Base-by-base conservation (phyloP, 2,329 filamentous ascomycete species). In the Cercospora canescens region DNA sequence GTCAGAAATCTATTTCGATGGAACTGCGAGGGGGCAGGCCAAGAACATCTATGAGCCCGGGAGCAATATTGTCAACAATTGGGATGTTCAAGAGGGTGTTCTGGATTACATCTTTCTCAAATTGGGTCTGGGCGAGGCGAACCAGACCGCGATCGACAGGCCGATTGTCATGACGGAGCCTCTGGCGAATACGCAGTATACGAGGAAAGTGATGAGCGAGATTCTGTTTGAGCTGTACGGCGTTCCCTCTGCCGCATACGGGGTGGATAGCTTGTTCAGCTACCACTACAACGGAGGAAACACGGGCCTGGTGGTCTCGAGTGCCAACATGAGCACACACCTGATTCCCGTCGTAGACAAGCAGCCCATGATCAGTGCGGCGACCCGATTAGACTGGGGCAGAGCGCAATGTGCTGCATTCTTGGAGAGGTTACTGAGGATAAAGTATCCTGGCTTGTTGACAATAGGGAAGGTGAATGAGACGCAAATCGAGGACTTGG, bases 131-230 rank as follows among this genome's bases (percentile, higher is more conserved):
- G 60, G 60, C 3, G 93, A 96, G 70, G 93, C 96, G 70, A 88
- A 88, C 16, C 83, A 84, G 4, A 87, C 90, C 57, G 92, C 92
- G 8, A 84, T 86, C 26, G 93, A 94, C 73, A 84, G 93, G 73
- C 94, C 94, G 1, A 87, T 99, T 67, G 90, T 99, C 72, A 93
- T 99, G 89, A 99, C 95, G 0, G 95, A 99, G 80, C 90, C 95
- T 0, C 89, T 98, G 65, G 95, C 94, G 30, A 98, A 98, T 78
- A 79, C 97, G 67, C 88, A 88, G 12, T 99, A 99, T 76, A 90
- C 93, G 55, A 85, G 94, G 71, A 94, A 71, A 62, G 72, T 75
- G 72, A 98, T 98, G 94, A 96, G 92, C 50, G 95, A 99, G 76
- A 94, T 98, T 63, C 83, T 99, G 11, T 99, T 98, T 78, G 95